phyloP scores from a whole-genome alignment of 495 filamentous ascomycete species.

The Penicillium desertorum region DNA sequence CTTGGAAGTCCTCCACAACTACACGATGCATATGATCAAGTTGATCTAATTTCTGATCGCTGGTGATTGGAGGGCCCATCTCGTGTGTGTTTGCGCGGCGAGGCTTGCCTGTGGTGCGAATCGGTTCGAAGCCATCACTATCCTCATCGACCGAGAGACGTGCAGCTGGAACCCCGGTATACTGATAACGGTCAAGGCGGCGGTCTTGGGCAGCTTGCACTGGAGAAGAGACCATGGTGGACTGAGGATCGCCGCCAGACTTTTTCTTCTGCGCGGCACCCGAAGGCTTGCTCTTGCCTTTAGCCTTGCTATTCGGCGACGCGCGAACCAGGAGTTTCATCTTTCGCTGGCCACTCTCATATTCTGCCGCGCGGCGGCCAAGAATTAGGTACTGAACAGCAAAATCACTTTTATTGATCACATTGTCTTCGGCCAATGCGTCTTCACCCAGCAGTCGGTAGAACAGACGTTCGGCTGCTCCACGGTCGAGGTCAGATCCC shows the following conservation, averaged over 20 bases:
- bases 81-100: conserved; percentile 36
- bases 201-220: conserved; percentile 56
- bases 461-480: conserved; percentile 64
- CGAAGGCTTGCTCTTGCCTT: conserved; percentile 20
- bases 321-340: conserved; percentile 60
- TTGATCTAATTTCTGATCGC: conserved; percentile 59
- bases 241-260: conserved; percentile 50
- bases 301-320: conserved; percentile 48
- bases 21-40: conserved; percentile 61
- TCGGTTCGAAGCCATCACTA: conserved; percentile 64
- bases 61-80: conserved; percentile 70
- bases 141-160: conserved; percentile 47
- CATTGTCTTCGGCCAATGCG: conserved; percentile 57
- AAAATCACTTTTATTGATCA: conserved; percentile 59
- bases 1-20: conserved; percentile 65
- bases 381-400: conserved; percentile 59
- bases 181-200: conserved; percentile 35
- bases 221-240: conserved; percentile 87
- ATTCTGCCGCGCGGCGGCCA: conserved; percentile 53
- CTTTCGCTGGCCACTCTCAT: conserved; percentile 49
- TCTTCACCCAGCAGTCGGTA: conserved; percentile 61
- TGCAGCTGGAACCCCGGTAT: conserved; percentile 36
- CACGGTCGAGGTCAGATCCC: conserved; percentile 56
- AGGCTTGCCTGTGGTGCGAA: conserved; percentile 44
- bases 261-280: conserved; percentile 18